Percentiles rank a stretch among this genome's conserved stretches.
Evolutionary conservation across 345 rosid genomes (phyloP).

Genomic region (Syzygium oleosum): DNA sequence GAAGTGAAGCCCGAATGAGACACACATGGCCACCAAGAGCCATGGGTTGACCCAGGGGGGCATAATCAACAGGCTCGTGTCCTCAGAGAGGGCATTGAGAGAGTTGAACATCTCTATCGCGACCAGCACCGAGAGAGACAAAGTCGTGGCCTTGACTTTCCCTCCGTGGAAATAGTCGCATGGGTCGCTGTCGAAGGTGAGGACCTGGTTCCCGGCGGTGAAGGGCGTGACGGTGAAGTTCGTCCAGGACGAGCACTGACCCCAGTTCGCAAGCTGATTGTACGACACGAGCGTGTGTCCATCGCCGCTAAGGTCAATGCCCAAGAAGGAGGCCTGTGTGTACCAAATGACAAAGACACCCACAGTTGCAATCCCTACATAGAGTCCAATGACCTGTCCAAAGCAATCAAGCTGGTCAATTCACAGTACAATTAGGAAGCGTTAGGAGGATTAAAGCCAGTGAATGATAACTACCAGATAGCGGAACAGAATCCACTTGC

Average conservation of each 20-base stretch:
- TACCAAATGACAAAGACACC: slow-evolving; percentile 66
- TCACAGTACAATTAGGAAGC: not conserved
- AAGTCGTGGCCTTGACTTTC: slow-evolving; percentile 60
- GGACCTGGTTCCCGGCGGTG: slow-evolving; percentile 40
- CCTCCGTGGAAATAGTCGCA: slow-evolving; percentile 60
- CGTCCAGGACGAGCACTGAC: slow-evolving; percentile 49
- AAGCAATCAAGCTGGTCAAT: not conserved
- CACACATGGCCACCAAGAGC: slow-evolving; percentile 54
- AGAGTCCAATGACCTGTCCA: slow-evolving; percentile 51
- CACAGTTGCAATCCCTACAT: slow-evolving; percentile 62
- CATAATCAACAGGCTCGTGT: slow-evolving; percentile 55
- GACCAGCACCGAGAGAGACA: slow-evolving; percentile 65
- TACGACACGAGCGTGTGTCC: slow-evolving; percentile 55
- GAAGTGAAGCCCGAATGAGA: slow-evolving; percentile 61
- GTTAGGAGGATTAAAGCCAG: not conserved
- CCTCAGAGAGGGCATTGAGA: slow-evolving; percentile 67
- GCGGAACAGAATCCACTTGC: slow-evolving; percentile 64
- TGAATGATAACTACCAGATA: slow-evolving; percentile 42
- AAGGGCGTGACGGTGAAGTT: slow-evolving; percentile 42
- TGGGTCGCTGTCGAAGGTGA: slow-evolving; percentile 35
- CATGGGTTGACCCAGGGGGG: slow-evolving; percentile 81
- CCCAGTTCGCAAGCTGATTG: slow-evolving; percentile 65
- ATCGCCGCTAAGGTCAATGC: slow-evolving; percentile 51
- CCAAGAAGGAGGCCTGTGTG: slow-evolving; percentile 47
- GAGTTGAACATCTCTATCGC: slow-evolving; percentile 81